phyloP scores from a whole-genome alignment of 148 eudicot genomes.

The Linanthus parryae region DNA sequence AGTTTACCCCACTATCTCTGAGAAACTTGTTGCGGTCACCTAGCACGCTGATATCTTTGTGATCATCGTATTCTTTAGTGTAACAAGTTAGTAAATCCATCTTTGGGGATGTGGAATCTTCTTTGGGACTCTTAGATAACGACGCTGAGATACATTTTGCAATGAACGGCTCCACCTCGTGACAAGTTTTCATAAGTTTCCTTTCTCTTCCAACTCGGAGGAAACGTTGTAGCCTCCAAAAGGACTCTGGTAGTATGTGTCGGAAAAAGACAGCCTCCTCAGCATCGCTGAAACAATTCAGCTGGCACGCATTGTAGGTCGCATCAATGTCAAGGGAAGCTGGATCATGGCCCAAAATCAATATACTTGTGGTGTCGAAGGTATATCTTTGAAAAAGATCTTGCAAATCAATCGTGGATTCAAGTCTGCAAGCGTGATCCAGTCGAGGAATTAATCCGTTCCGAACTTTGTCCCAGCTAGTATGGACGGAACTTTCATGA shows the following conservation, averaged over 20 bases:
- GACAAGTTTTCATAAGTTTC: background rate
- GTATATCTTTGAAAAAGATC: constrained; percentile 8
- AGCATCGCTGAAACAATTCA: background rate
- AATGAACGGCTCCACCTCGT: background rate
- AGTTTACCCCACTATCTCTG: background rate
- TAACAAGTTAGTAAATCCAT: constrained; percentile 6
- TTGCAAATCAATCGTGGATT: constrained; percentile 3
- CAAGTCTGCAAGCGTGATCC: background rate
- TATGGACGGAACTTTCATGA: background rate
- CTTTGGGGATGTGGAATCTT: background rate
- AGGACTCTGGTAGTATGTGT: constrained; percentile 1
- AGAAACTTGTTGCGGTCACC: constrained; percentile 2
- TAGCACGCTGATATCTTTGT: too few species aligned
- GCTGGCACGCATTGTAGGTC: background rate
- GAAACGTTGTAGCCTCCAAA: constrained; percentile 9
- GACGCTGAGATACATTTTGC: background rate
- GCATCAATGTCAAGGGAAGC: background rate
- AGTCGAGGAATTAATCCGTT: background rate
- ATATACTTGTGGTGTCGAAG: background rate
- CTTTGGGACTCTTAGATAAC: too few species aligned
- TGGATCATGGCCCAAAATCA: constrained; percentile 8
- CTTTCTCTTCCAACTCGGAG: constrained; percentile 1
- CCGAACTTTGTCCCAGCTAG: constrained; percentile 2
- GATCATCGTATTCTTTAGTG: constrained; percentile 2
- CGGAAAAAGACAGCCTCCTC: constrained; percentile 8